These are phyloP conservation scores for Gaeumannomyces sp. DNA, from an alignment of 2,329 filamentous ascomycete species.

Conservation along the genomic window DNA sequence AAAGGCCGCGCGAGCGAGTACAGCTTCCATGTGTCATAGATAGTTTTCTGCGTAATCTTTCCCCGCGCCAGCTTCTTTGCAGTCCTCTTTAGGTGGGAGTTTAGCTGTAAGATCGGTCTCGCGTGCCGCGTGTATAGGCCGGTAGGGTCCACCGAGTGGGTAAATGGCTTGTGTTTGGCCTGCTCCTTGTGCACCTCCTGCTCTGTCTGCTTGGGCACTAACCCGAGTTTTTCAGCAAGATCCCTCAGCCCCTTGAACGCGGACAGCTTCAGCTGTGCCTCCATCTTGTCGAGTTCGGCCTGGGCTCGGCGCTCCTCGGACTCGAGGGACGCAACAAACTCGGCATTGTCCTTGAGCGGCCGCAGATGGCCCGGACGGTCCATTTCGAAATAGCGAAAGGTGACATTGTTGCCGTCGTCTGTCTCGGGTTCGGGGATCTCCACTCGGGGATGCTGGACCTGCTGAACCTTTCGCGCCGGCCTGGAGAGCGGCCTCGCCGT, in stretches of 20 bases:
- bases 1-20: constrained; percentile 41
- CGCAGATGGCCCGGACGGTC: constrained; percentile 30
- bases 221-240: constrained; percentile 19
- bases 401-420: constrained; percentile 16
- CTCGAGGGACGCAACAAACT: constrained; percentile 34
- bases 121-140: constrained; percentile 18
- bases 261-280: constrained; percentile 28
- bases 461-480: background rate
- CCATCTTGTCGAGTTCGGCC: constrained; percentile 30
- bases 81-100: constrained; percentile 22
- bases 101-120: constrained; percentile 22
- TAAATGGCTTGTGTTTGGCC: constrained; percentile 12
- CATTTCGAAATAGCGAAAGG: constrained; percentile 45
- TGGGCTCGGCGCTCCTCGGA: constrained; percentile 30
- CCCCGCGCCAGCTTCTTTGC: constrained; percentile 31
- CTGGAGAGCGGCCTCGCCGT: background rate
- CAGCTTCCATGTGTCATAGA: constrained; percentile 37
- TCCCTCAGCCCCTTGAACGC: constrained; percentile 17
- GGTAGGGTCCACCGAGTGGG: constrained; percentile 15
- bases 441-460: background rate
- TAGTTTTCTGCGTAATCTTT: constrained; percentile 19
- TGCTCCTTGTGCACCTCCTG: constrained; percentile 20
- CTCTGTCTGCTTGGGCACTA: constrained; percentile 3
- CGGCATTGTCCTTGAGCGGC: constrained; percentile 32
- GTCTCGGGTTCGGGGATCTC: constrained; percentile 6